Percentiles rank a stretch among this genome's conserved stretches.
Conservation (phyloP, 108 stramenopile species). For the Conticribra weissflogii region DNA sequence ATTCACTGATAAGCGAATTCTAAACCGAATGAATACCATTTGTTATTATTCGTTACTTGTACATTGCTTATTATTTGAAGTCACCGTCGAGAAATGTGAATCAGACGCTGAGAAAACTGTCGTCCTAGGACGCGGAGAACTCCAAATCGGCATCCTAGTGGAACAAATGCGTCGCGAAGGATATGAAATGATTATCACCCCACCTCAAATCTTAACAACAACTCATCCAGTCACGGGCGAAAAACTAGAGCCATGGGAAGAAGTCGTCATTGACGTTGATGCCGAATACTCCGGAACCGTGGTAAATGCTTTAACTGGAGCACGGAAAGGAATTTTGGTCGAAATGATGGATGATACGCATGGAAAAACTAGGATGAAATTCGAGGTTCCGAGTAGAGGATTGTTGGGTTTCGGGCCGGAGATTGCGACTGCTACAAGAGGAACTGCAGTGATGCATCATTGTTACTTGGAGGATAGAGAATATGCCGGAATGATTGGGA, state of each 20-base stretch:
- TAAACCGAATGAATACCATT: too few species aligned
- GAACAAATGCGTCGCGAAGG: conserved; percentile 98
- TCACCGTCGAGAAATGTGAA: conserved; percentile 72
- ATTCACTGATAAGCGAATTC: neutral
- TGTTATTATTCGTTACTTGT: too few species aligned
- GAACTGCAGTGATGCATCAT: conserved; percentile 94
- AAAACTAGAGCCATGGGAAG: conserved; percentile 94
- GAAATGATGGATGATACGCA: conserved; percentile 80
- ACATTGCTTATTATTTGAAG: conserved; percentile 1
- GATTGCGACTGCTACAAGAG: conserved; percentile 87
- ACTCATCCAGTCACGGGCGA: conserved; percentile 67
- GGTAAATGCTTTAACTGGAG: conserved; percentile 86
- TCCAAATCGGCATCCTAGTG: conserved; percentile 97
- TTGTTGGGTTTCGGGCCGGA: conserved; percentile 94
- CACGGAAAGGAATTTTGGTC: conserved; percentile 92
- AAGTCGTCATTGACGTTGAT: conserved; percentile 93
- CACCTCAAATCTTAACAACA: conserved; percentile 91
- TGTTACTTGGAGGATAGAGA: conserved; percentile 87
- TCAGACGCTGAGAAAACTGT: conserved; percentile 72
- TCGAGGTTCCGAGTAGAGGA: conserved; percentile 95
- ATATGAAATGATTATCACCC: conserved; percentile 94
- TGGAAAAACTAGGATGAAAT: conserved; percentile 86
- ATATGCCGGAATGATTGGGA: conserved; percentile 73
- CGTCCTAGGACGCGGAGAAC: conserved; percentile 78
- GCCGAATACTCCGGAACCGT: conserved; percentile 85